Conservation (phyloP, 805 yeast genomes). For the Starmerella vaccinii region DNA sequence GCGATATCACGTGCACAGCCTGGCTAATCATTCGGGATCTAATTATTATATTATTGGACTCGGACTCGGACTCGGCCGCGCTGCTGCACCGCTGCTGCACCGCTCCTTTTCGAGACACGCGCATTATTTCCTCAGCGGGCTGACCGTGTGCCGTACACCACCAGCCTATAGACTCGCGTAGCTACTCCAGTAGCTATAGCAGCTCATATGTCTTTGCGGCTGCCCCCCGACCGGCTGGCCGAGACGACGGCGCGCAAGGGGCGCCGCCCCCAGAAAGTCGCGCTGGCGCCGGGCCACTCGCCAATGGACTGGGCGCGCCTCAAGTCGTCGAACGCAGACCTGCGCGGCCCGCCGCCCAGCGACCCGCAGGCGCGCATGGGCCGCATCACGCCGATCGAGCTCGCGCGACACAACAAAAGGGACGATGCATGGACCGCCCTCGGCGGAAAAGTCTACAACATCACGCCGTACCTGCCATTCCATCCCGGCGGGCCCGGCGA, state of each 20-base stretch:
- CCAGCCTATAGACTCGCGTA: too few relatives aligned
- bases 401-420: constrained; percentile 46
- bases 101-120: too few relatives aligned
- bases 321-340: constrained; percentile 39
- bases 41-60: too few relatives aligned
- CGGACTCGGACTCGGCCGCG: too few relatives aligned
- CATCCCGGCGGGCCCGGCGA: constrained; percentile 91
- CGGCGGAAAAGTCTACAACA: constrained; percentile 70
- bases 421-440: constrained; percentile 81
- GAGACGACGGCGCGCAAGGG: constrained; percentile 8
- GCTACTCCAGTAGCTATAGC: too few relatives aligned
- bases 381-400: constrained; percentile 41
- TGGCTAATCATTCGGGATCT: too few relatives aligned
- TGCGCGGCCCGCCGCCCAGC: constrained; percentile 28
- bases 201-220: constrained; percentile 25
- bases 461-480: constrained; percentile 71
- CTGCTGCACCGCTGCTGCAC: too few relatives aligned
- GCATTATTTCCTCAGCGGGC: too few relatives aligned
- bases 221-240: background rate
- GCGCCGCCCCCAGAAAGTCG: constrained; percentile 37
- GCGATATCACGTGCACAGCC: too few relatives aligned
- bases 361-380: constrained; percentile 17
- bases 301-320: constrained; percentile 77
- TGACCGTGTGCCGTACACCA: too few relatives aligned
- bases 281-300: constrained; percentile 66